Conservation (phyloP, 768 basidiomycete species). For the Hebeloma cylindrosporum region DNA sequence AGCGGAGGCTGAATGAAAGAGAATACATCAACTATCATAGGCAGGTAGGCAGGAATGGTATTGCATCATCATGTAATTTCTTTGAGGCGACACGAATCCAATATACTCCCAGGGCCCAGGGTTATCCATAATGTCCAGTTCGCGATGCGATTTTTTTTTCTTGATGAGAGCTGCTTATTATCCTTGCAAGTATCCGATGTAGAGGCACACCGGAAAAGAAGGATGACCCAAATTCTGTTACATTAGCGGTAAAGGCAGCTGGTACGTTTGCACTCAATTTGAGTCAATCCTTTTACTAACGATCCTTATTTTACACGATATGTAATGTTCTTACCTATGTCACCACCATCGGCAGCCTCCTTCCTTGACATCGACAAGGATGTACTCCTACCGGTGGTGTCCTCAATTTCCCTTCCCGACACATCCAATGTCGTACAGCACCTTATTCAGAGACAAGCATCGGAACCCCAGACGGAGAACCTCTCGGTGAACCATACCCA, state of each 20-base stretch:
- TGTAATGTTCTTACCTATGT: conserved; percentile 76
- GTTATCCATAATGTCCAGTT: too few relatives aligned
- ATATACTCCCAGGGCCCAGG: too few relatives aligned
- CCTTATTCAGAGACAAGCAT: conserved; percentile 52
- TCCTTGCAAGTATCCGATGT: too few relatives aligned
- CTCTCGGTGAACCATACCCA: conserved; percentile 60
- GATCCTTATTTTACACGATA: conserved; percentile 47
- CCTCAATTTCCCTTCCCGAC: conserved; percentile 55
- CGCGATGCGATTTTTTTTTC: too few relatives aligned
- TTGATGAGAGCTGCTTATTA: too few relatives aligned
- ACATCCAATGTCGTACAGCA: conserved; percentile 48
- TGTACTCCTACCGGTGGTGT: conserved; percentile 64
- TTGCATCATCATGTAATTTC: too few relatives aligned
- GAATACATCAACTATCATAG: not conserved
- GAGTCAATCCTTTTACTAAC: not conserved
- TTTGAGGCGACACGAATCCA: too few relatives aligned
- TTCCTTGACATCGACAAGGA: conserved; percentile 69
- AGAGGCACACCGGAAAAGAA: too few relatives aligned
- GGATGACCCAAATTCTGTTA: conserved; percentile 47
- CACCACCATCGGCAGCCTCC: conserved; percentile 62
- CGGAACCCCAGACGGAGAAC: conserved; percentile 30
- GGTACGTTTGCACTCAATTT: conserved; percentile 42
- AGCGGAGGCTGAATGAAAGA: conserved; percentile 38
- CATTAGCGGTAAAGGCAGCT: conserved; percentile 64
- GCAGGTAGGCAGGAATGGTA: not conserved